A percentile compares a stretch with the other conserved stretches of the same genome.
These are phyloP conservation scores for Cercophora scortea DNA, from an alignment of 495 filamentous ascomycete species.

Conservation along the genomic window DNA sequence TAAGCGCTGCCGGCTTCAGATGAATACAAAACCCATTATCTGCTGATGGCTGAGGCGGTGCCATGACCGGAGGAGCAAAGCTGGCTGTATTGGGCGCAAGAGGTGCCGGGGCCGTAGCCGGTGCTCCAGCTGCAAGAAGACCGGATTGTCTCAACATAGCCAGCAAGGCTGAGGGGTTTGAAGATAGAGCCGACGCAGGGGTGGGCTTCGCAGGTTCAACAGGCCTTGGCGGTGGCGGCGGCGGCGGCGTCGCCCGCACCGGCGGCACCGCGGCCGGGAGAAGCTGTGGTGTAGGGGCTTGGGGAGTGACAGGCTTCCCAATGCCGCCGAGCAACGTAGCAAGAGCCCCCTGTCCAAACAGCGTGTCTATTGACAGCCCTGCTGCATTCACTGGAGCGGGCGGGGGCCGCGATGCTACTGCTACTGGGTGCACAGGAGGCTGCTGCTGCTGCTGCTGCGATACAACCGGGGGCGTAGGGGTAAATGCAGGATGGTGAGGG, in stretches of 20 bases:
- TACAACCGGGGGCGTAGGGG: constrained; percentile 20
- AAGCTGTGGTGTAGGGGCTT: constrained; percentile 30
- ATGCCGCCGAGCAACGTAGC: constrained; percentile 33
- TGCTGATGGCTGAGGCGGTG: constrained; percentile 15
- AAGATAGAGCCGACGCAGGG: constrained; percentile 4
- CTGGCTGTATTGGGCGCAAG: constrained; percentile 1
- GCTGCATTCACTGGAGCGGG: constrained; percentile 21
- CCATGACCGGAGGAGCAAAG: not conserved
- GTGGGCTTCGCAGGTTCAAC: not conserved
- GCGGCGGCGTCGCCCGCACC: constrained; percentile 17
- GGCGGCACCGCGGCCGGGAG: constrained; percentile 1
- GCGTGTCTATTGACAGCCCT: constrained; percentile 37
- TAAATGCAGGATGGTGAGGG: constrained; percentile 10
- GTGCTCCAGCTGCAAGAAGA: constrained; percentile 26
- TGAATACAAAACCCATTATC: not conserved
- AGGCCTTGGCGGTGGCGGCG: constrained; percentile 20
- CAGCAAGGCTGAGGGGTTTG: constrained; percentile 37
- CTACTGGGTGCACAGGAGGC: constrained; percentile 17
- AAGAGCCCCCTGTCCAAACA: constrained; percentile 46
- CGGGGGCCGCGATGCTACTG: constrained; percentile 19
- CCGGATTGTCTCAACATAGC: constrained; percentile 43
- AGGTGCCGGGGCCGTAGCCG: constrained; percentile 29
- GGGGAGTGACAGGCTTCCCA: constrained; percentile 37
- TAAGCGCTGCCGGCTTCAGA: constrained; percentile 6
- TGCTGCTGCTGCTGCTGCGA: constrained; percentile 11